phyloP scores from a whole-genome alignment of 345 rosid species.

The Aurinia saxatilis region DNA sequence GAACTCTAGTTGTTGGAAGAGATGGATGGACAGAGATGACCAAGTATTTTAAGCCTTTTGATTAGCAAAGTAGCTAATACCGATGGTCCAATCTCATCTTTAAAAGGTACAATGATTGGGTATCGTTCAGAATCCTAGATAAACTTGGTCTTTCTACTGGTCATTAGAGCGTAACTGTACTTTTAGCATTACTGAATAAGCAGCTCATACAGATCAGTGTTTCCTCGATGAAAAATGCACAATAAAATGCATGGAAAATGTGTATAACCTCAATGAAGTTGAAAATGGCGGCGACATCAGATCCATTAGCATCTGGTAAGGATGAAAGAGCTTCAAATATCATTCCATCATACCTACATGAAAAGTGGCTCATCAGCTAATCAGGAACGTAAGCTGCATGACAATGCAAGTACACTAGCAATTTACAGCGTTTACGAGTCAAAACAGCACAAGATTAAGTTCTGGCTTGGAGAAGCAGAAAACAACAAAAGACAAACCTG shows the following conservation, averaged over 20 bases:
- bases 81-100: not conserved
- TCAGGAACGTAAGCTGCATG: too few relatives aligned
- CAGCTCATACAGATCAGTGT: not conserved
- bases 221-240: not conserved
- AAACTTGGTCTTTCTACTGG: not conserved
- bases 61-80: slow-evolving; percentile 1
- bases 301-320: slow-evolving; percentile 43
- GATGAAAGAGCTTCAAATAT: slow-evolving; percentile 75
- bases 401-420: not conserved
- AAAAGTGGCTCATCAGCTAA: not conserved
- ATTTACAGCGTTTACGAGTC: not conserved
- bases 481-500: slow-evolving; percentile 18
- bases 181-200: not conserved
- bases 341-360: slow-evolving; percentile 49
- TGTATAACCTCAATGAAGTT: slow-evolving; percentile 60
- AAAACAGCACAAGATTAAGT: slow-evolving; percentile 22
- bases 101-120: not conserved
- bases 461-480: slow-evolving; percentile 21
- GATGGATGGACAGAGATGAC: not conserved
- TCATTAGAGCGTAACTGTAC: not conserved
- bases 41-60: not conserved
- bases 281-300: slow-evolving; percentile 47
- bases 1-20: not conserved
- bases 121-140: not conserved
- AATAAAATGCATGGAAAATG: not conserved